Evolutionary conservation across 345 rosid genomes (phyloP).

Genomic region (Lepidium sativum): DNA sequence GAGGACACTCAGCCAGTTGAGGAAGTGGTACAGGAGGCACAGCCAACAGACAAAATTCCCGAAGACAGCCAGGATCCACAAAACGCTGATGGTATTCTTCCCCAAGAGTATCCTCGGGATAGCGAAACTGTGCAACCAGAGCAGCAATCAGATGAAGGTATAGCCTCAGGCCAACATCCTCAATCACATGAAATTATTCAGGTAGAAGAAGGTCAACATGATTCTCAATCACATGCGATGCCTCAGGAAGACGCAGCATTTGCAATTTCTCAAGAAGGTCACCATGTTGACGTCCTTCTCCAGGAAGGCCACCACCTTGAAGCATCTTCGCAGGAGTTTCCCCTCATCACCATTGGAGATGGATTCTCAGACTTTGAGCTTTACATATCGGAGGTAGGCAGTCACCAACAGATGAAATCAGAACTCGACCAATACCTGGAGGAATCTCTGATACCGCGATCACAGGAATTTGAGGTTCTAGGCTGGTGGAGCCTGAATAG

Average conservation of each 20-base stretch:
- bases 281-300: constrained; percentile 17
- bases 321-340: constrained; percentile 42
- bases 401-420: constrained; percentile 48
- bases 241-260: constrained; percentile 20
- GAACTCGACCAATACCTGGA: constrained; percentile 85
- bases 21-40: not conserved
- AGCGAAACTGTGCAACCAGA: constrained; percentile 6
- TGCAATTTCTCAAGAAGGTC: constrained; percentile 21
- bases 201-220: constrained; percentile 11
- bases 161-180: constrained; percentile 6
- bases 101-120: constrained; percentile 7
- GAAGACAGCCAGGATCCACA: not conserved
- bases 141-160: not conserved
- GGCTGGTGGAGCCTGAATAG: constrained; percentile 88
- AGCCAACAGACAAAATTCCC: not conserved
- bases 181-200: constrained; percentile 6
- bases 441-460: constrained; percentile 65
- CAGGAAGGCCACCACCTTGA: constrained; percentile 31
- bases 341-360: constrained; percentile 59
- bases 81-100: not conserved
- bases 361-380: constrained; percentile 77
- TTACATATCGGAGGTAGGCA: constrained; percentile 57
- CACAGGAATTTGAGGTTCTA: constrained; percentile 63
- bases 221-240: constrained; percentile 8
- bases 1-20: constrained; percentile 7